Base-by-base conservation (phyloP, 495 filamentous ascomycete genomes). In the Penicillium desertorum region DNA sequence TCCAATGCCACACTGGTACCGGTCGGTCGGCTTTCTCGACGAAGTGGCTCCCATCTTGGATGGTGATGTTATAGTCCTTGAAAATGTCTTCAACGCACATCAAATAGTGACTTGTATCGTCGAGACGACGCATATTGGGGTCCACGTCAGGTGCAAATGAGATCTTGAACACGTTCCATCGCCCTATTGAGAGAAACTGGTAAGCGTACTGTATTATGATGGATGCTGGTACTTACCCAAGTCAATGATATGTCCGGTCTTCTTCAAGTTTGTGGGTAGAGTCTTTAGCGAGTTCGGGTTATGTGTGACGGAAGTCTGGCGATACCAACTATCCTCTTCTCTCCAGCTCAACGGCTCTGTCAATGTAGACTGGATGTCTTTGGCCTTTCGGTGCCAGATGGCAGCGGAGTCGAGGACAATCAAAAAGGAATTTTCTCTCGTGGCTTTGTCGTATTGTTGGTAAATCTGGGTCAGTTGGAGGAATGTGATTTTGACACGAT, bases 51-150 rank as follows among this genome's bases (percentile, higher is more conserved):
- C 69, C 65, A 42, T 57, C 59, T 47, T 67, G 68, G 39, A 77
- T 74, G 55, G 56, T 61, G 32, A 97, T 76, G 50, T 96, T 97
- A 70, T 89, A 88, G 64, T 96, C 91, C 3, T 67, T 70, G 5
- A 97, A 67, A 14, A 85, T 82, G 0, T 74, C 62, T 14, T 75
- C 70, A 42, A 91, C 73, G 1, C 64, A 27, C 7, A 61, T 41
- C 64, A 83, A 86, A 2, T 61, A 51, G 32, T n/a, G 12, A 14
- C 17, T 25, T 4, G 25, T 76, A 65, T 80, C 59, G n/a, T 52
- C 32, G 44, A 62, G 43, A 30, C 41, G 20, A 14, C 2, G 7
- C 22, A 12, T 9, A 37, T 42, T 8, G 36, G 16, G 36, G 14
- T 11, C 5, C 6, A 58, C 37, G 48, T 71, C 57, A 2, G 54